Evolutionary conservation across 225 moss, liverwort and hornwort genomes (phyloP), one percentile per base, ranked within the genome.

Genomic region (Polytrichum commune): DNA sequence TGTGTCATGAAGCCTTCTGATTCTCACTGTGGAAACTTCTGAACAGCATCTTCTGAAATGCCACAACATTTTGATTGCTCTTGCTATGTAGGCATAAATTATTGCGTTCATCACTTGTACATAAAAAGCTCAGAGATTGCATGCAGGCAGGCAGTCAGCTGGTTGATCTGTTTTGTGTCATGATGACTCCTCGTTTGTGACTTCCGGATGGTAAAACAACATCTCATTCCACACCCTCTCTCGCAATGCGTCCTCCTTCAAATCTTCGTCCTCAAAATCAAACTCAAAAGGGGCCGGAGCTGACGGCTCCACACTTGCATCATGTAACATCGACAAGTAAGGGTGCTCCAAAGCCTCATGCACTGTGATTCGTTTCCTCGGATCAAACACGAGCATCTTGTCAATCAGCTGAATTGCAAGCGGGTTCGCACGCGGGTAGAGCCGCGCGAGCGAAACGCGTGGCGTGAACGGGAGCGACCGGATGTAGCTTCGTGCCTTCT

Each of bases 151-250:
- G 54, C 23, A 54, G n/a, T 72, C 68, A 76, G 76, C 68, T 55
- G 9, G 53, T 16, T 1, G 5, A 25, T 53, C 20, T 67, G 53
- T 7, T 26, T 62, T 64, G 67, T 57, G 29, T 72, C 61, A 67
- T 79, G 66, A 87, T 74, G 72, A 87, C 30, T 61, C 62, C 74
- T 87, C 94, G 30, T 62, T 80, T 22, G 81, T 87, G 5, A 90
- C 94, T 63, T 94, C 97, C 0, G 97, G 92, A 63, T 98, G 97
- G 74, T 98, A 98, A 72, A 81, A 90, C 60, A 91, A 60, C 97
- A 98, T 98, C 69, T 98, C 97, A 57, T 88, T 92, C 97, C 97
- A 98, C 30, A 98, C 97, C 82, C 85, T 90, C 73, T 98, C 97
- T 38, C 97, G 82, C 75, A 98, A 68, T n/a, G 97, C 97, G 54